These are phyloP conservation scores for Conoideocrella luteorostrata DNA, from an alignment of 2,329 filamentous ascomycete genomes.

Conservation along the genomic window DNA sequence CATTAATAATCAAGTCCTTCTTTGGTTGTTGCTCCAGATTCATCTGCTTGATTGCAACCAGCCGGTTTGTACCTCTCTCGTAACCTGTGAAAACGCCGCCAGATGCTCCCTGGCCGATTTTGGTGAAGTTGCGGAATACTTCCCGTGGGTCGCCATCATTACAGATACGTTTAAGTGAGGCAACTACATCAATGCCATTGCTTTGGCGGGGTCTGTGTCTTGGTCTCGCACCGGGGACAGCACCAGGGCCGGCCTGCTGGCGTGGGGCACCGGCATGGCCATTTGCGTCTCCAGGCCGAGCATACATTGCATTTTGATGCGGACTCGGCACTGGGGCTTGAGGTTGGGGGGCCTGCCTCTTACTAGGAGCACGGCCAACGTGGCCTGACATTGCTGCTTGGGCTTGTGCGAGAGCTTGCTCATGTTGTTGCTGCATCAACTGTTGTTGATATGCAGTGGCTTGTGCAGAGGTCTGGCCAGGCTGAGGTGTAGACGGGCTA, in stretches of 20 bases:
- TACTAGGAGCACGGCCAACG: constrained; percentile 67
- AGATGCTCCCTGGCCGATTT: constrained; percentile 96
- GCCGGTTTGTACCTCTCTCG: constrained; percentile 73
- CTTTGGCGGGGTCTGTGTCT: constrained; percentile 75
- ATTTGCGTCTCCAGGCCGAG: constrained; percentile 23
- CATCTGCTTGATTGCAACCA: constrained; percentile 99
- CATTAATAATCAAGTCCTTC: constrained; percentile 98
- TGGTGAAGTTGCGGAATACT: constrained; percentile 80
- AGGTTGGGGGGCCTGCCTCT: constrained; percentile 45
- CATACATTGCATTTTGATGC: constrained; percentile 21
- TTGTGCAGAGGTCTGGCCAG: constrained; percentile 27
- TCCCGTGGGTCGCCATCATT: constrained; percentile 82
- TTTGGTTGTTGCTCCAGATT: constrained; percentile 97
- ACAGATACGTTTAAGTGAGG: constrained; percentile 81
- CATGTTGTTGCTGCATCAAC: constrained; percentile 73
- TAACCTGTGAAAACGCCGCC: constrained; percentile 92
- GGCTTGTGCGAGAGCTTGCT: constrained; percentile 73
- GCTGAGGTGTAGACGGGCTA: constrained; percentile 35
- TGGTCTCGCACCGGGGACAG: constrained; percentile 54
- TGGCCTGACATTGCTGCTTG: constrained; percentile 71
- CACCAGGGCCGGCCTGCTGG: constrained; percentile 28
- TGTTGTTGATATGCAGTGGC: constrained; percentile 53
- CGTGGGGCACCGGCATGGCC: constrained; percentile 27
- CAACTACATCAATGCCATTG: constrained; percentile 73
- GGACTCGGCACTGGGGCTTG: constrained; percentile 17